Base-by-base conservation (phyloP, 441 rosid genomes). In the Cnidoscolus chayamansa region DNA sequence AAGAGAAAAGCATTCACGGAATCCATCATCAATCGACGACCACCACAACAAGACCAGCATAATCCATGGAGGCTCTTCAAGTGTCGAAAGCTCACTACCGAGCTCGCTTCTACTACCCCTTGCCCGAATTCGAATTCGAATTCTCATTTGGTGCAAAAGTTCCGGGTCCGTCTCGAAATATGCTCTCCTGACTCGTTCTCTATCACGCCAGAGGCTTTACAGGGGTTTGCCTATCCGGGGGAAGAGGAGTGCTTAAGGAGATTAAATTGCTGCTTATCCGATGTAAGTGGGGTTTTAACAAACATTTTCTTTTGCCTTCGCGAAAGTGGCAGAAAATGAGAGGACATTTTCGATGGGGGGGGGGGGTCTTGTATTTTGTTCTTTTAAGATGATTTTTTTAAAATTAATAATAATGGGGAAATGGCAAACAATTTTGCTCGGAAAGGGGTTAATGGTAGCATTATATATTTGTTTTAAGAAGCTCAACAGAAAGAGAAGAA, bases 151-250 rank as follows among this genome's bases (percentile, higher is more conserved):
- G 70, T 81, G 40, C 83, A 77, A 53, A 88, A 80, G 63, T 92
- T 92, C 82, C 80, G 72, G 55, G 94, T 82, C 77, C 84, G 87
- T 78, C 90, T 94, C 59, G 97, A 94, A 86, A 88, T 94, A 20
- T 89, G 89, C 84, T 88, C 97, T 17, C 88, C 96, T 45, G 94
- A 94, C 77, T 89, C 94, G 67, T 94, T 94, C 80, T 84, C 91
- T 7, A 79, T 83, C 63, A 84, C 89, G 54, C 94, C 94, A 12
- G 73, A 73, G 71, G 81, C 80, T 54, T 16, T 82, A 43, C 55
- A 72, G 55, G 89, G 93, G 66, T 88, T 84, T 72, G 20, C 70
- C 8, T 89, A 78, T 84, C 96, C 89, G 0, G 92, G 88, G 35
- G 90, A 82, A 73, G 83, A 82, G 43, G 88, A 82, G 64, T 88